Evolutionary conservation across 768 basidiomycete species (phyloP).

Genomic region (Pluteus cervinus): DNA sequence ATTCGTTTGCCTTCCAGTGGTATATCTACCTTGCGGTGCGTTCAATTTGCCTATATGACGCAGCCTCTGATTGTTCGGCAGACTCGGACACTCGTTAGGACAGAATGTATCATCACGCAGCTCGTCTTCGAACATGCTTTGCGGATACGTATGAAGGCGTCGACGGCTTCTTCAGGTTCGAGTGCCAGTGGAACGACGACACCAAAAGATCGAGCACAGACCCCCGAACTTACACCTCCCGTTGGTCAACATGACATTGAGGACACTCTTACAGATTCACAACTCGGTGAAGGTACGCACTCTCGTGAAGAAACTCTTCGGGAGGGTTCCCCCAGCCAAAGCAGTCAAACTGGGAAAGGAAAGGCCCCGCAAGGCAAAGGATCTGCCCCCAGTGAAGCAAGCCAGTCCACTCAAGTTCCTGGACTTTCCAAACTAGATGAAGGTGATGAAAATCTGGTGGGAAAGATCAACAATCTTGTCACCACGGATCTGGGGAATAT

Average conservation of each 20-base stretch:
- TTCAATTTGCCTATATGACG: not conserved
- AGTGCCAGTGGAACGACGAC: constrained; percentile 10
- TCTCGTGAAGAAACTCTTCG: too few species aligned
- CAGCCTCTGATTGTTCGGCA: constrained; percentile 27
- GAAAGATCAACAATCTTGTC: constrained; percentile 75
- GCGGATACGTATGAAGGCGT: constrained; percentile 54
- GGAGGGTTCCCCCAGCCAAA: too few species aligned
- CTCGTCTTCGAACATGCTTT: constrained; percentile 42
- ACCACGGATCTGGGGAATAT: constrained; percentile 54
- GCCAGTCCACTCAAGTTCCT: too few species aligned
- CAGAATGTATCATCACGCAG: constrained; percentile 40
- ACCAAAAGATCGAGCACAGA: not conserved
- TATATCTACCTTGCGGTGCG: constrained; percentile 46
- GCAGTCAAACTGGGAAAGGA: too few species aligned
- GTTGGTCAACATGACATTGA: too few species aligned
- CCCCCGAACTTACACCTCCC: constrained; percentile 1
- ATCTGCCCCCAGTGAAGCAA: too few species aligned
- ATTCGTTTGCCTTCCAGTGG: constrained; percentile 43
- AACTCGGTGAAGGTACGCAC: too few species aligned
- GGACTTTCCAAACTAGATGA: too few species aligned
- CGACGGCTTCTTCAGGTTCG: constrained; percentile 9
- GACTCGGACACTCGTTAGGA: constrained; percentile 42
- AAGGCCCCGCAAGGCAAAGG: too few species aligned
- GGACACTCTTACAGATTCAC: too few species aligned
- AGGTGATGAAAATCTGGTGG: constrained; percentile 46